Evolutionary conservation across 2,329 filamentous ascomycete species (phyloP).

Genomic region (Colletotrichum liriopes): DNA sequence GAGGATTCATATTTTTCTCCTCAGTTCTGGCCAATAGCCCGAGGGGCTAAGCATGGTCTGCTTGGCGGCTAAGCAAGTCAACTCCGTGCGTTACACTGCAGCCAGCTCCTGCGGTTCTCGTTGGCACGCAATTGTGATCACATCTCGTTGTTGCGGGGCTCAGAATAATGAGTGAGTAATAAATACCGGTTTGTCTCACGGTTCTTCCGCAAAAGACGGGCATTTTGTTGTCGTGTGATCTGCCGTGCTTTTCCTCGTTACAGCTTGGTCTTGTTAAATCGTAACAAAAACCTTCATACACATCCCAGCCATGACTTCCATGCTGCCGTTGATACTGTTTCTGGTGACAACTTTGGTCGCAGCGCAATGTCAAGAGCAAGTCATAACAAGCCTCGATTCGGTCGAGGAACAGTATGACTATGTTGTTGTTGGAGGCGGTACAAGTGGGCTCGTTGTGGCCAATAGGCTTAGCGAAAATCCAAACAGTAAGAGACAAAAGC

Average conservation of each 20-base stretch:
- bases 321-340: background rate
- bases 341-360: background rate
- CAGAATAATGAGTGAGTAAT: background rate
- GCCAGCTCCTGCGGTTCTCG: background rate
- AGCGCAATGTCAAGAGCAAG: background rate
- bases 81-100: background rate
- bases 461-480: constrained; percentile 55
- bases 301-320: background rate
- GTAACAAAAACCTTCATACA: background rate
- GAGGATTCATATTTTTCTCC: background rate
- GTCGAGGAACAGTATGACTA: constrained; percentile 49
- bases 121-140: background rate
- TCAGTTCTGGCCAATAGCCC: background rate
- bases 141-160: background rate
- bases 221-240: rapidly evolving
- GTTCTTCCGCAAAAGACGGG: too few species aligned
- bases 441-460: constrained; percentile 55
- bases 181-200: background rate
- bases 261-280: too few species aligned
- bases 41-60: too few species aligned
- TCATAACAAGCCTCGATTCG: background rate
- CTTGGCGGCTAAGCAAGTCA: background rate
- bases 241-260: too few species aligned
- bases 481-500: constrained; percentile 33
- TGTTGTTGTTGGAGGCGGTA: constrained; percentile 54